These are phyloP conservation scores for Exophiala aquamarina DNA, from an alignment of 2,329 filamentous ascomycete species.

Conservation along the genomic window DNA sequence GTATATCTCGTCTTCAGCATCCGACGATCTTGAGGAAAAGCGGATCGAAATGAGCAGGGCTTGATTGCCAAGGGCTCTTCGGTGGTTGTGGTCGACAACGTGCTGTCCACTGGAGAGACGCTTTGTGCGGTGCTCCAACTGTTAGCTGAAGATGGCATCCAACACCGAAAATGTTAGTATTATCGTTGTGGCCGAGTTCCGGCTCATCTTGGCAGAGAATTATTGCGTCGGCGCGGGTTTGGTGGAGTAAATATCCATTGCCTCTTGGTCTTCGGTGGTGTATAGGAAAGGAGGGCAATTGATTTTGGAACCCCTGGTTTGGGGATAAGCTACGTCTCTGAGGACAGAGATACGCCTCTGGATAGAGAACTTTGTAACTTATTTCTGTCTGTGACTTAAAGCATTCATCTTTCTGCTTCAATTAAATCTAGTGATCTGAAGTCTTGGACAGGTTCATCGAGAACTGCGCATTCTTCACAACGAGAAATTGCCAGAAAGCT, in stretches of 20 bases:
- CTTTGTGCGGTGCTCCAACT: conserved; percentile 55
- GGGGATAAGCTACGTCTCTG: not conserved
- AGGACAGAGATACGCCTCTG: not conserved
- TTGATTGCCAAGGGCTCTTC: conserved; percentile 40
- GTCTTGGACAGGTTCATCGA: not conserved
- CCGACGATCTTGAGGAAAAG: conserved; percentile 30
- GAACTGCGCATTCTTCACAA: not conserved
- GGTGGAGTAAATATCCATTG: conserved; percentile 52
- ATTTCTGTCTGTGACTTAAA: not conserved
- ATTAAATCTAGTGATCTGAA: not conserved
- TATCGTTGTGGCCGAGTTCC: conserved; percentile 60
- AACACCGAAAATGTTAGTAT: conserved; percentile 44
- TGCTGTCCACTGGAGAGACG: conserved; percentile 57
- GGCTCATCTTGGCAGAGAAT: conserved; percentile 51
- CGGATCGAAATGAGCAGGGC: conserved; percentile 52
- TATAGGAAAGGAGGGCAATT: conserved; percentile 30
- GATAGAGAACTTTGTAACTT: not conserved
- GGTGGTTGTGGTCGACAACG: conserved; percentile 62
- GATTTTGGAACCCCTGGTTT: not conserved
- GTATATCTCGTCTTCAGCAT: conserved; percentile 52
- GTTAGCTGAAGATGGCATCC: conserved; percentile 45
- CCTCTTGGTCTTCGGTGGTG: conserved; percentile 53
- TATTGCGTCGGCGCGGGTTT: conserved; percentile 51
- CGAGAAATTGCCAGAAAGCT: no score
- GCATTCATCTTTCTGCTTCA: not conserved